A percentile compares a stretch with the other conserved stretches of the same genome.
Conservation (phyloP, 805 yeast genomes). For the Ogataea pini region DNA sequence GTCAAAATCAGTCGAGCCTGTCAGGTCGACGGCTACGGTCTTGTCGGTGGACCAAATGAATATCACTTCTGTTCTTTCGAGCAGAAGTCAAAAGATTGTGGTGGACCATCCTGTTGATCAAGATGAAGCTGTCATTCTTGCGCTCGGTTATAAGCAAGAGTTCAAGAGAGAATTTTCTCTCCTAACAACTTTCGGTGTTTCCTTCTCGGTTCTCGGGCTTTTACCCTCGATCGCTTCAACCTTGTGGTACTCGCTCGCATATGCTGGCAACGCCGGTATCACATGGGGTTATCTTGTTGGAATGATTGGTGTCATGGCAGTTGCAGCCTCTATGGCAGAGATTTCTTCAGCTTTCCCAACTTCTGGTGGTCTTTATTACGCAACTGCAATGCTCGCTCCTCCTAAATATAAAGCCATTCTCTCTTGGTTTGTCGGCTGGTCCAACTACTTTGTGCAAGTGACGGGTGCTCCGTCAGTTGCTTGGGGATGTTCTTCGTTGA, state of each 20-base stretch:
- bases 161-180: constrained; percentile 60
- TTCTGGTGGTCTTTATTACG: constrained; percentile 66
- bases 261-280: constrained; percentile 61
- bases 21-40: constrained; percentile 31
- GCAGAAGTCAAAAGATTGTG: constrained; percentile 24
- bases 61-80: constrained; percentile 30
- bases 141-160: constrained; percentile 64
- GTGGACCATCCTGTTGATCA: constrained; percentile 49
- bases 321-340: constrained; percentile 63
- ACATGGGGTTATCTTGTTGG: constrained; percentile 64
- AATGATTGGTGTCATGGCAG: constrained; percentile 53
- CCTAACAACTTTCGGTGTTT: constrained; percentile 59
- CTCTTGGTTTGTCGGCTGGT: constrained; percentile 64
- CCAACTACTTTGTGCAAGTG: constrained; percentile 63
- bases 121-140: constrained; percentile 55
- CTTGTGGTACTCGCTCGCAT: constrained; percentile 57
- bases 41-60: constrained; percentile 32
- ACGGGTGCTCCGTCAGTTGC: constrained; percentile 63
- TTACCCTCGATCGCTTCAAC: constrained; percentile 67
- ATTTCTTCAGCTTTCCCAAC: constrained; percentile 65
- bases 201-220: constrained; percentile 62
- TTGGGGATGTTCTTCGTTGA: constrained; percentile 57
- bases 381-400: constrained; percentile 62
- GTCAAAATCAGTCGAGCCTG: constrained; percentile 14
- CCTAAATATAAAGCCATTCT: constrained; percentile 50